phyloP scores from a whole-genome alignment of 2,329 filamentous ascomycete species.

The Rutstroemia sydowiana region DNA sequence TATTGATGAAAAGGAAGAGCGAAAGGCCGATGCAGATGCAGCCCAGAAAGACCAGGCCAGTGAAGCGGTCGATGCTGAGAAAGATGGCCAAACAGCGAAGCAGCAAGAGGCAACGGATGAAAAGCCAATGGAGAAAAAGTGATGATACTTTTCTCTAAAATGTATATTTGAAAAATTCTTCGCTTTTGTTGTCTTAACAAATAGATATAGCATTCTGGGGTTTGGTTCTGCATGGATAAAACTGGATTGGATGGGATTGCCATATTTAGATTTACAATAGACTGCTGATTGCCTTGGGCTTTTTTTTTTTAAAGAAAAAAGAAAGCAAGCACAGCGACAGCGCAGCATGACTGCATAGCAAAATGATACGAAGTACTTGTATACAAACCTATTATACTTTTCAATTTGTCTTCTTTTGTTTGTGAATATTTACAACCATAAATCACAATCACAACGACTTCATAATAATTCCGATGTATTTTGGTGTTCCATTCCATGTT shows the following conservation, averaged over 20 bases:
- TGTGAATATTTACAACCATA: not conserved
- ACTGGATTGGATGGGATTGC: slow-evolving; percentile 10
- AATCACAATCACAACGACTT: not conserved
- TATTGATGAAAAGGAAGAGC: slow-evolving; percentile 90
- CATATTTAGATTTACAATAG: slow-evolving; percentile 6
- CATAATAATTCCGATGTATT: too few species aligned
- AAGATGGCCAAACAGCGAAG: slow-evolving; percentile 40
- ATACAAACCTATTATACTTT: not conserved
- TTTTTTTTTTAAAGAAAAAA: too few species aligned
- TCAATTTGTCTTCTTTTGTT: not conserved
- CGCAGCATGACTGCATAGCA: not conserved
- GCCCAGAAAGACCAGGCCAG: slow-evolving; percentile 40
- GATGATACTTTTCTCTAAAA: slow-evolving; percentile 9
- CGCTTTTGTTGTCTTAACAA: slow-evolving; percentile 20
- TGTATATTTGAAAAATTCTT: slow-evolving; percentile 14
- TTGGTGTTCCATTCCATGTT: too few species aligned
- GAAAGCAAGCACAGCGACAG: not conserved
- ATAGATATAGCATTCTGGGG: slow-evolving; percentile 18
- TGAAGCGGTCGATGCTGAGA: slow-evolving; percentile 50
- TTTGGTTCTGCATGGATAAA: slow-evolving; percentile 18
- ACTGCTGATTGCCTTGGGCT: slow-evolving; percentile 5
- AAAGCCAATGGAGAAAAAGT: slow-evolving; percentile 9
- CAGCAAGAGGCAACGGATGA: slow-evolving; percentile 29
- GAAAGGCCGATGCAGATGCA: slow-evolving; percentile 41
- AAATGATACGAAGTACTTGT: not conserved